Evolutionary conservation across 2,329 filamentous ascomycete genomes (phyloP).

Genomic region (Cryphonectria carpinicola): DNA sequence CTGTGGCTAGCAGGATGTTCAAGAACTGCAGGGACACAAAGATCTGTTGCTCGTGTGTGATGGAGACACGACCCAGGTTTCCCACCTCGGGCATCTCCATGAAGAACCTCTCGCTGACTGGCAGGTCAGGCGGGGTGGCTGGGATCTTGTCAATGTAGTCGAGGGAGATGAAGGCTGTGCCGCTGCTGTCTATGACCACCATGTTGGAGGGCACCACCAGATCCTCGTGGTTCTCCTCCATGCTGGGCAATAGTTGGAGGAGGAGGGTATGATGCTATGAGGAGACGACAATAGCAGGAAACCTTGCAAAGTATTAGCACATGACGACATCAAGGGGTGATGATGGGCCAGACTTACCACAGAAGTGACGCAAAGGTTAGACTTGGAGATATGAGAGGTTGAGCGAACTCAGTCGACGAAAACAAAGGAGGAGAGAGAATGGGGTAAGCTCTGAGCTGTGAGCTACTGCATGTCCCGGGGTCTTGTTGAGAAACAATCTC

Average conservation of each 20-base stretch:
- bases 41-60: background rate
- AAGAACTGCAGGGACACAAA: background rate
- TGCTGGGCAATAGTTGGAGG: background rate
- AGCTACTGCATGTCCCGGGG: background rate
- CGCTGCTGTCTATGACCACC: constrained; percentile 4
- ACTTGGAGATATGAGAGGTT: background rate
- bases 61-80: background rate
- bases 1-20: background rate
- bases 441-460: background rate
- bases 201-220: background rate
- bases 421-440: background rate
- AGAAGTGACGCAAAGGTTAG: background rate
- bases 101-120: background rate
- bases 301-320: background rate
- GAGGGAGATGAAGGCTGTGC: background rate
- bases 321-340: background rate
- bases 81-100: background rate
- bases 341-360: background rate
- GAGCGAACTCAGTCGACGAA: background rate
- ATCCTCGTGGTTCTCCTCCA: background rate
- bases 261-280: background rate
- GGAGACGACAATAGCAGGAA: background rate
- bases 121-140: background rate
- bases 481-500: background rate
- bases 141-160: constrained; percentile 6